These are phyloP conservation scores for Rhodotorula sp. DNA, from an alignment of 1,284 basidiomycete species.

Conservation along the genomic window DNA sequence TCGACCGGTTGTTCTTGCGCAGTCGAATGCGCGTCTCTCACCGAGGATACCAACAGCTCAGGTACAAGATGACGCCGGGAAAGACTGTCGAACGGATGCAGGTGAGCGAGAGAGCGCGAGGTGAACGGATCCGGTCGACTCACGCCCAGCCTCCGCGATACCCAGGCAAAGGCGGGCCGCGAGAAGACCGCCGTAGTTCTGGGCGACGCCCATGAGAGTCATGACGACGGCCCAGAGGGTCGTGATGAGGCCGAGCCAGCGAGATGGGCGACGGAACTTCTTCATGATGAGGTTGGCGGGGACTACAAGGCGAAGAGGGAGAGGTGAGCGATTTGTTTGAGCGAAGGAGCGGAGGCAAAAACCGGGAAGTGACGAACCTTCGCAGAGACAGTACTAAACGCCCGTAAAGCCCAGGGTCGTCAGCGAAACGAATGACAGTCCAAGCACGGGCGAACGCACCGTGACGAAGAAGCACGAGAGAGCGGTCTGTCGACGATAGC, in stretches of 20 bases:
- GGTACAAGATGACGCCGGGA: slow-evolving; percentile 43
- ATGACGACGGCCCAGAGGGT: slow-evolving; percentile 52
- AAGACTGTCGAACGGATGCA: background rate
- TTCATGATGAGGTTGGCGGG: slow-evolving; percentile 56
- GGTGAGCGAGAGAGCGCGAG: background rate
- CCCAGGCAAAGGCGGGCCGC: slow-evolving; percentile 59
- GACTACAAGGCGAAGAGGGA: background rate
- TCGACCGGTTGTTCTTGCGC: no score
- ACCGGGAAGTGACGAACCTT: background rate
- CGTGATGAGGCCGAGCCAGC: slow-evolving; percentile 56
- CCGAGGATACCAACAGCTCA: slow-evolving; percentile 59
- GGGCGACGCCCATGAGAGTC: slow-evolving; percentile 56
- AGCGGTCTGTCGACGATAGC: background rate
- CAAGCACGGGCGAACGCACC: background rate
- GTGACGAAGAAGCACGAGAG: slow-evolving; percentile 37
- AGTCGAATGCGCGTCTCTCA: no score
- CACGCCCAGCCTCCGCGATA: slow-evolving; percentile 62
- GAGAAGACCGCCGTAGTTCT: slow-evolving; percentile 39
- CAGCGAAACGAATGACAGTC: background rate
- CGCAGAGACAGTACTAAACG: background rate
- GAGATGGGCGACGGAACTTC: slow-evolving; percentile 56
- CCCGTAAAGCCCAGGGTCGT: background rate
- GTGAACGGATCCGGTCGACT: background rate
- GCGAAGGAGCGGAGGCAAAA: background rate
- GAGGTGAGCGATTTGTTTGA: background rate